Evolutionary conservation across 768 basidiomycete genomes (phyloP), one percentile per base, ranked within the genome.

Genomic region (Leucocoprinus birnbaumii): DNA sequence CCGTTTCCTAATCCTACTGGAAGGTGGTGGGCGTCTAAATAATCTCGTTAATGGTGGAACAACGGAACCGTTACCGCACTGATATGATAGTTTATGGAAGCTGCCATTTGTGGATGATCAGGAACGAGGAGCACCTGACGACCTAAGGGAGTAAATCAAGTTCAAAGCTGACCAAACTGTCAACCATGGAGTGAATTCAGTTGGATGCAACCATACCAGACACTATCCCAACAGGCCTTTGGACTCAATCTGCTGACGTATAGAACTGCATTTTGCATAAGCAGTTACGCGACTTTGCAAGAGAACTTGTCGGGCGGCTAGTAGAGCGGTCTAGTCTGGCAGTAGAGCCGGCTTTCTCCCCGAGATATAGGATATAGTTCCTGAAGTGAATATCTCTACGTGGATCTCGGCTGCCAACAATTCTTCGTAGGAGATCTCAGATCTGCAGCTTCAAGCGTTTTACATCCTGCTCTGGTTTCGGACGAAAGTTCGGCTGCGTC

Each of bases 401-500:
- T 48, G 38, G 53, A 55, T 55, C 53, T 55, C 53, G 53, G 53
- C 45, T 41, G 19, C 25, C 13, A 22, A 22, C 51, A 43, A 14
- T 47, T 41, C 41, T 13, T 45, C 34, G 40, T 31, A 14, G 46
- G 40, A 37, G 37, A 59, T 59, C 53, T 59, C 54, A 40, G 54
- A 55, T 48, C 51, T 43, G 35, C 31, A 41, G 22, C n/a, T 34
- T 26, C 51, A 54, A 60, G 55, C 48, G 31, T 43, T 55, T 48
- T 43, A 55, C 52, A 19, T 27, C 46, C 18, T 22, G 40, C 37
- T 40, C 18, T 42, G 26, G n/a, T 48, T 59, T 45, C 41, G 48
- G 55, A 41, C 51, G 31, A 35, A 48, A 49, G 14, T 11, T 56
- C 58, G 58, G 58, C 56, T 58, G 50, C 47, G 45, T 52, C 31